Base-by-base conservation (phyloP, 371 early-diverging fungal genomes). In the Mucor sp. region DNA sequence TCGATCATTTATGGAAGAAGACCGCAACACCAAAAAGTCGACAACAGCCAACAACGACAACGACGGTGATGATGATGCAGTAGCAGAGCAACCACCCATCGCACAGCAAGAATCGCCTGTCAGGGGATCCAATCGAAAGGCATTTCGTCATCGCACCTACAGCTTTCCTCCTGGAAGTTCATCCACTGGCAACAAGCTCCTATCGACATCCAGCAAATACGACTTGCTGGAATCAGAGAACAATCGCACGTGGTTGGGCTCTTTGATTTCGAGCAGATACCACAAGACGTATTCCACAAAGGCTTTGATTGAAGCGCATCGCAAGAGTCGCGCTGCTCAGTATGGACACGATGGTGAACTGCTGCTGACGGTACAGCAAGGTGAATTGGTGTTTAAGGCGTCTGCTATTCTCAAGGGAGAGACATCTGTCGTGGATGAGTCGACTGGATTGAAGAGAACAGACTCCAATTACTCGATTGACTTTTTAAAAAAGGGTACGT, bases 211-310 rank as follows among this genome's bases (percentile, higher is more conserved):
- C 8, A 63, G 41, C 19, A 66, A 41, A 7, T 33, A 48, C 6
- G 74, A 67, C 9, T 28, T 66, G 3, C 60, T 63, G 23, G 66
- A 62, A 44, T 57, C 63, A 43, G 69, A 62, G 48, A 71, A 62
- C 61, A 80, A 23, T 53, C 66, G 53, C n/a, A 77, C 77, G 5
- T 80, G 80, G 80, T 39, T 80, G 21, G 80, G 73, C 0, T 80
- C 80, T 8, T 47, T 77, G n/a, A 67, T 73, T 41, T 75, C 75
- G 6, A 72, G 69, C 25, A 60, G 65, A 5, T 35, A 63, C 23
- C 76, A 79, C 28, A 66, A 71, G 12, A 75, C 69, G 1, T 70
- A 69, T 23, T 62, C 77, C 9, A 70, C 75, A 32, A 77, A 75
- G 33, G 65, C 70, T 14, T 27, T 77, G 4, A 60, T 77, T 35